Base-by-base conservation (phyloP, 208 protist genomes). In the Phytomonas sp. region DNA sequence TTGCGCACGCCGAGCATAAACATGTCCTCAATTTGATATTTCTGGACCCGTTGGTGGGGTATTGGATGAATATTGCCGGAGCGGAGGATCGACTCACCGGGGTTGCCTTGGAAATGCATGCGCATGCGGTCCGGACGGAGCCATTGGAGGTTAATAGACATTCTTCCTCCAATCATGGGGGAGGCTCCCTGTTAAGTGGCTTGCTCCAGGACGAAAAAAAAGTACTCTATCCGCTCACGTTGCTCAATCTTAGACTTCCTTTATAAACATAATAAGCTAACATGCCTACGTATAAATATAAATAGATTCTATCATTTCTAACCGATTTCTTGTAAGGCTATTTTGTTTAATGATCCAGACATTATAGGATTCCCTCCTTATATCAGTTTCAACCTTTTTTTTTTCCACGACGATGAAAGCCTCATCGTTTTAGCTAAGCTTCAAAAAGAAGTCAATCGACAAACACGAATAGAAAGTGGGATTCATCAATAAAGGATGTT, bases 21-120 rank as follows among this genome's bases (percentile, higher is more conserved):
- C 86, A 93, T 71, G 71, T 94, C 12, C 86, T 95, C 67, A 75
- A 82, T 29, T 89, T 82, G 23, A 81, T 95, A 26, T 95, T 84
- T 67, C 63, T 93, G 0, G 81, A 87, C 52, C 91, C 91, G 0
- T 80, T 95, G 29, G 73, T 95, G 62, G 83, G 76, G 1, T 94
- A 92, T 72, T 94, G 87, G 87, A 74, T 88, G 69, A 76, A 80
- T 68, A 68, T 69, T 0, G 31, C 75, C 3, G 66, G 80, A 32
- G 79, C 79, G 5, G 84, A 92, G 60, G 79, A 82, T 31, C 75
- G 70, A 5, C 70, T 95, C 67, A 61, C 72, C 59, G 74, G 72
- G 4, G 63, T 84, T n/a, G 83, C 87, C 26, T 67, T 89, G 11
- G 86, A 89, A 42, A 65, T 95, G 1, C 90, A 93, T 71, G 74